Conservation (phyloP, 805 yeast species). For the Isabelozyma gotoi region DNA sequence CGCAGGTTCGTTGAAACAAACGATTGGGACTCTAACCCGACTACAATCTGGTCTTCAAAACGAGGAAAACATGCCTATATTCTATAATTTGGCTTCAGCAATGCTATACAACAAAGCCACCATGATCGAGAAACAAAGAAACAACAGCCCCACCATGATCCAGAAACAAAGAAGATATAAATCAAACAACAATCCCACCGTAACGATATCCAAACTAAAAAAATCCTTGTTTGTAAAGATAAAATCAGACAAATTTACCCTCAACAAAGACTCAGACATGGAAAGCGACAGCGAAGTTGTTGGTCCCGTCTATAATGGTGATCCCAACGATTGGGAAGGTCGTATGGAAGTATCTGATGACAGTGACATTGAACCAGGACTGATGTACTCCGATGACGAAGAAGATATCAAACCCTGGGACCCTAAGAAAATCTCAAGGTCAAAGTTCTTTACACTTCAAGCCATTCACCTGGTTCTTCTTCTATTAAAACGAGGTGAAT, state of each 20-base stretch:
- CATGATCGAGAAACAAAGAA: constrained; percentile 2
- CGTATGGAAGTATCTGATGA: constrained; percentile 32
- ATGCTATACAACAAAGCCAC: constrained; percentile 5
- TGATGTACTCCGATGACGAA: constrained; percentile 16
- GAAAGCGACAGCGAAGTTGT: constrained; percentile 6
- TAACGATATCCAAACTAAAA: background rate
- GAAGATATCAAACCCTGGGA: constrained; percentile 1
- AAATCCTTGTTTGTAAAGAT: background rate
- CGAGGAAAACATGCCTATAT: constrained; percentile 12
- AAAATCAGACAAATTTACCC: background rate
- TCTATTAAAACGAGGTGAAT: constrained; percentile 27
- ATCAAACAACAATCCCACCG: background rate
- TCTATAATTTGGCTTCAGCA: constrained; percentile 13
- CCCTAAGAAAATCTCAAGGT: constrained; percentile 3
- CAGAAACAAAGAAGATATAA: background rate
- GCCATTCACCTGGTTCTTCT: constrained; percentile 15
- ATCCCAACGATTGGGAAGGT: constrained; percentile 11
- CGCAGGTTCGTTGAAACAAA: constrained; percentile 6
- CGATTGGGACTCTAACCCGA: constrained; percentile 7
- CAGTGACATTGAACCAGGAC: constrained; percentile 15
- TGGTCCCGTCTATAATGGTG: constrained; percentile 6
- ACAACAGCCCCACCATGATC: constrained; percentile 2
- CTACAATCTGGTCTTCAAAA: constrained; percentile 16
- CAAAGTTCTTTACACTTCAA: constrained; percentile 10
- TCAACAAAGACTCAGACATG: background rate